phyloP scores from a whole-genome alignment of 768 basidiomycete genomes.

The Filobasidium wieringae region DNA sequence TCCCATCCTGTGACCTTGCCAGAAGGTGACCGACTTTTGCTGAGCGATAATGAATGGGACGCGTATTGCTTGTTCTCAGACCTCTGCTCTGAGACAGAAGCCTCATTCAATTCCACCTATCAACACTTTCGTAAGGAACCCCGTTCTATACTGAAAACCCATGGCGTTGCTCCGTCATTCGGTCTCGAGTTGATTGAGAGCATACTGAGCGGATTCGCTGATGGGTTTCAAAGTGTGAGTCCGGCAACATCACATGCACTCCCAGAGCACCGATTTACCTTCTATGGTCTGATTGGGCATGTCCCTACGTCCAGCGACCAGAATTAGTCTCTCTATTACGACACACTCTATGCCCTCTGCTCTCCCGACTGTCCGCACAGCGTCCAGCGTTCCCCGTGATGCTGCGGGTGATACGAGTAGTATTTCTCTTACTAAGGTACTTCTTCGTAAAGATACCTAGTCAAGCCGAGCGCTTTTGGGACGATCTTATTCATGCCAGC shows the following conservation, averaged over 20 bases:
- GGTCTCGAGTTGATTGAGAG: slow-evolving; percentile 96
- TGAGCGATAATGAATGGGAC: slow-evolving; percentile 69
- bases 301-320: slow-evolving; percentile 47
- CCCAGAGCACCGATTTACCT: too few relatives aligned
- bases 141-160: slow-evolving; percentile 47
- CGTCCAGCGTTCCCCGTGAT: slow-evolving; percentile 69
- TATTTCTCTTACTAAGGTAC: slow-evolving; percentile 84
- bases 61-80: slow-evolving; percentile 85
- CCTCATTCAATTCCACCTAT: slow-evolving; percentile 12
- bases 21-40: slow-evolving; percentile 14
- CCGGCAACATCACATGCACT: too few relatives aligned
- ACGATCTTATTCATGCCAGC: slow-evolving; percentile 39
- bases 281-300: neutral
- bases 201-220: slow-evolving; percentile 51
- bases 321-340: slow-evolving; percentile 77
- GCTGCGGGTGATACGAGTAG: slow-evolving; percentile 80
- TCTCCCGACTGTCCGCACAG: slow-evolving; percentile 75
- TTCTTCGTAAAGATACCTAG: slow-evolving; percentile 68
- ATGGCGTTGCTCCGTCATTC: slow-evolving; percentile 80
- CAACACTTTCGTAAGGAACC: too few relatives aligned
- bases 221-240: slow-evolving; percentile 50
- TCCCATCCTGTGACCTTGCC: neutral
- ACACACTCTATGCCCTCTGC: slow-evolving; percentile 77
- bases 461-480: slow-evolving; percentile 77
- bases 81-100: slow-evolving; percentile 52